Evolutionary conservation across 2,329 filamentous ascomycete genomes (phyloP).

Genomic region (Fusarium humuli): DNA sequence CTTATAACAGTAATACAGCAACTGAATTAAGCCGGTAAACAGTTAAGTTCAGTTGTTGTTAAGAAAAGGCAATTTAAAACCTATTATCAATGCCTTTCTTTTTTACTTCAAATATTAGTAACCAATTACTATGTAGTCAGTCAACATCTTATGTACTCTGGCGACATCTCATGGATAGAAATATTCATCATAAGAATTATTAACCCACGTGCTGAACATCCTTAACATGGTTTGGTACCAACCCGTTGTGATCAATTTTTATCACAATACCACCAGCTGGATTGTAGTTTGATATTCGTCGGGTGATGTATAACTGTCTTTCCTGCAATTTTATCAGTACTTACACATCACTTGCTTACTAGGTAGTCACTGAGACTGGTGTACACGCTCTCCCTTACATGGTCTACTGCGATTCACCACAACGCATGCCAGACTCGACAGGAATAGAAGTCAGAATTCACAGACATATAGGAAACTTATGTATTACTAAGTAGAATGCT

Average conservation of each 20-base stretch:
- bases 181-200: constrained; percentile 18
- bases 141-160: not conserved
- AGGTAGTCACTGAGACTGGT: not conserved
- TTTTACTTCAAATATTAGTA: not conserved
- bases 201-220: not conserved
- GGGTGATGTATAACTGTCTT: not conserved
- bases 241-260: not conserved
- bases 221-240: not conserved
- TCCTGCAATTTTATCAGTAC: not conserved
- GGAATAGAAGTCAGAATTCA: not conserved
- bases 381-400: not conserved
- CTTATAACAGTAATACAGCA: not conserved
- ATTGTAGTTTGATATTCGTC: not conserved
- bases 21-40: constrained; percentile 1
- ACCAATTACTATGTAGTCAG: no score
- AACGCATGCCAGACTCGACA: not conserved
- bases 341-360: not conserved
- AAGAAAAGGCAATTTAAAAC: no score
- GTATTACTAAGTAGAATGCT: not conserved
- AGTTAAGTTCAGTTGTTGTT: not conserved
- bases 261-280: not conserved
- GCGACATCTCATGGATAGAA: not conserved
- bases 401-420: not conserved
- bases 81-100: not conserved
- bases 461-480: not conserved